Percentiles rank a stretch among this genome's conserved stretches.
Conservation (phyloP, 495 filamentous ascomycete genomes). For the Xylaria curta region DNA sequence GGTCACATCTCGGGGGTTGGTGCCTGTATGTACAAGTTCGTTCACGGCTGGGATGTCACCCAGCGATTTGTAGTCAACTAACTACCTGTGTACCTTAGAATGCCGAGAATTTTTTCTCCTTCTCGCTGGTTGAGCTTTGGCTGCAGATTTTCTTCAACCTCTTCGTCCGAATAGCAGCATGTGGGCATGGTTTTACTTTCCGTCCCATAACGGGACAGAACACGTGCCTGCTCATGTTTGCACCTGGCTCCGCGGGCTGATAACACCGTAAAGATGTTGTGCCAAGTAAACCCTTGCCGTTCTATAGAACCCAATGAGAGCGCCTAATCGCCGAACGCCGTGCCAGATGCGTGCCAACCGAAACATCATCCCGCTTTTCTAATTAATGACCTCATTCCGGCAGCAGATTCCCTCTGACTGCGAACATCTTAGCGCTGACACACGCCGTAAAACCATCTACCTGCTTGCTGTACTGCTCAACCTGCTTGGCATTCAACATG, state of each 20-base stretch:
- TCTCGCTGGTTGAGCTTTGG: constrained; percentile 12
- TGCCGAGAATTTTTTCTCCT: neutral
- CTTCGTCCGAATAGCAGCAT: constrained; percentile 9
- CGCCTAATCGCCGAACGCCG: constrained; percentile 41
- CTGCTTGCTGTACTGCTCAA: constrained; percentile 97
- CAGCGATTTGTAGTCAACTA: neutral
- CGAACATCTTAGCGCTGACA: constrained; percentile 97
- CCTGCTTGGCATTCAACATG: constrained; percentile 91
- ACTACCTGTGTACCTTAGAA: constrained; percentile 1
- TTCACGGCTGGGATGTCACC: constrained; percentile 1
- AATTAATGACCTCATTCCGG: constrained; percentile 47
- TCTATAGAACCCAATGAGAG: constrained; percentile 40
- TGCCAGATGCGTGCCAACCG: constrained; percentile 41
- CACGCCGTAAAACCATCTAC: constrained; percentile 94
- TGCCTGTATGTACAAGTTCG: neutral
- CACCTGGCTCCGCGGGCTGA: constrained; percentile 21
- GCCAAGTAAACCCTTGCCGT: constrained; percentile 26
- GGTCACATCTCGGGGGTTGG: neutral
- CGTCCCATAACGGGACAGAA: neutral
- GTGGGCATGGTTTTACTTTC: constrained; percentile 5
- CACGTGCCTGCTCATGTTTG: constrained; percentile 13
- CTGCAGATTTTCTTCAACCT: neutral
- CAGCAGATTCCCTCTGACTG: constrained; percentile 75
- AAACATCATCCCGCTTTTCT: constrained; percentile 32
- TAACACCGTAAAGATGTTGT: constrained; percentile 15